phyloP scores from a whole-genome alignment of 768 basidiomycete species.

The Pilatotrama ljubarskyi region DNA sequence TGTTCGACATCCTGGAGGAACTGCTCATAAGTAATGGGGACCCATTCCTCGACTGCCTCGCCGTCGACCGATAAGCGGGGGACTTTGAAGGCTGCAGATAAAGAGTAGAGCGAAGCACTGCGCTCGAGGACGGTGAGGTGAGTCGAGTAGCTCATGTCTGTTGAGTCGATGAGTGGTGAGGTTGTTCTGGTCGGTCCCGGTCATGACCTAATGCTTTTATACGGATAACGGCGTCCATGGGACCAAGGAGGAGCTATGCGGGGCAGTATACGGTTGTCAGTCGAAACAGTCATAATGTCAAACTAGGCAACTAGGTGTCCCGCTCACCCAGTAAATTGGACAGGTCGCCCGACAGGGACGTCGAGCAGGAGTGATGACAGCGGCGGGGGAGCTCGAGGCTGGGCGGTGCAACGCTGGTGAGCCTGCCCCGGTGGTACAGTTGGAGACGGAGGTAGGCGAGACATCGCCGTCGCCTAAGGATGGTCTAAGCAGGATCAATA shows the following conservation, averaged over 20 bases:
- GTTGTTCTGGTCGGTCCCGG: conserved; percentile 4
- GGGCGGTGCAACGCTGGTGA: conserved; percentile 8
- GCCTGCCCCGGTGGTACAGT: background rate
- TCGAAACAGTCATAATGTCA: conserved; percentile 16
- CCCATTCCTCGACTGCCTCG: conserved; percentile 50
- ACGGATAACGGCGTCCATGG: background rate
- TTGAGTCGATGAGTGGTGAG: background rate
- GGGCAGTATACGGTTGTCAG: conserved; percentile 16
- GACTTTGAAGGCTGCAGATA: conserved; percentile 55
- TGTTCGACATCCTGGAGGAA: conserved; percentile 63
- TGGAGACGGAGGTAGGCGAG: background rate
- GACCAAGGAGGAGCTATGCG: conserved; percentile 16
- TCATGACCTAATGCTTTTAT: conserved; percentile 9
- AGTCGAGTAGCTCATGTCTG: conserved; percentile 34
- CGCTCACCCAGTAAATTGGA: conserved; percentile 16
- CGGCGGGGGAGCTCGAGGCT: conserved; percentile 9
- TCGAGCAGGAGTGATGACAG: conserved; percentile 12
- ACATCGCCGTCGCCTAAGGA: background rate
- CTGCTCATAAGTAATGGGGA: conserved; percentile 56
- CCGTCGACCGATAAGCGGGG: conserved; percentile 46
- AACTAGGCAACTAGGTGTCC: conserved; percentile 7
- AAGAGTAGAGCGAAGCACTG: conserved; percentile 47
- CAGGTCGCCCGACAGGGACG: conserved; percentile 18
- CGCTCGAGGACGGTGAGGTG: conserved; percentile 63
- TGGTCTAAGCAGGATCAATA: background rate